Base-by-base conservation (phyloP, 2,329 filamentous ascomycete genomes). In the Ampelomyces quisqualis region DNA sequence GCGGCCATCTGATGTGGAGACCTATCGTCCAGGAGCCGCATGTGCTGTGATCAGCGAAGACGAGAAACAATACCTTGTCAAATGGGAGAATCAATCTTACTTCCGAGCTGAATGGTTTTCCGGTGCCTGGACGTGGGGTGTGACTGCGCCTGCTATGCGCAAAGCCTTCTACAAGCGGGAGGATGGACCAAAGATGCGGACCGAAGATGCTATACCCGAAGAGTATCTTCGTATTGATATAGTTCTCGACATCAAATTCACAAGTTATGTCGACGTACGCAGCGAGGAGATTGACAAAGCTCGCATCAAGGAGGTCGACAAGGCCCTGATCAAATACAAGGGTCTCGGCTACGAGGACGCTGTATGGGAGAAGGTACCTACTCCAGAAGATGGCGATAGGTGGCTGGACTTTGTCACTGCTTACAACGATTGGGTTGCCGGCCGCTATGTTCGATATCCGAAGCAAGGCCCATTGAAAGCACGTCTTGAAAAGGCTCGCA, bases 41-140 rank as follows among this genome's bases (percentile, higher is more conserved):
- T 75, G 76, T 33, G 70, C 80, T 19, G 70, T 79, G 38, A 70
- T 88, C n/a, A 67, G 71, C 8, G 85, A 93, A 58, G 85, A 89
- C 39, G 76, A 86, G n/a, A 90, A 90, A 51, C 89, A 96, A 54
- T 98, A 97, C 59, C 78, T 98, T 2, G 72, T 98, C 55, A 95
- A 93, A 63, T 97, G 90, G 88, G 82, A 86, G 30, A 75, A 76
- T 0, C 77, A 80, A 40, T 95, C 91, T 0, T 94, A 96, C 59
- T 85, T 84, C 49, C 84, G 88, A 51, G 88, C 87, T 38, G 77
- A 75, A 5, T 98, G 94, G 93, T 86, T 89, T 77, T 82, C 89
- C 7, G 93, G 91, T 9, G 77, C 85, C 11, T 98, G 93, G 93
- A 78, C 95, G 1, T 91, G 81, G 75, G 89, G 90, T 5, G 76